Conservation (phyloP, 129 eudicot species). For the Silybum marianum region DNA sequence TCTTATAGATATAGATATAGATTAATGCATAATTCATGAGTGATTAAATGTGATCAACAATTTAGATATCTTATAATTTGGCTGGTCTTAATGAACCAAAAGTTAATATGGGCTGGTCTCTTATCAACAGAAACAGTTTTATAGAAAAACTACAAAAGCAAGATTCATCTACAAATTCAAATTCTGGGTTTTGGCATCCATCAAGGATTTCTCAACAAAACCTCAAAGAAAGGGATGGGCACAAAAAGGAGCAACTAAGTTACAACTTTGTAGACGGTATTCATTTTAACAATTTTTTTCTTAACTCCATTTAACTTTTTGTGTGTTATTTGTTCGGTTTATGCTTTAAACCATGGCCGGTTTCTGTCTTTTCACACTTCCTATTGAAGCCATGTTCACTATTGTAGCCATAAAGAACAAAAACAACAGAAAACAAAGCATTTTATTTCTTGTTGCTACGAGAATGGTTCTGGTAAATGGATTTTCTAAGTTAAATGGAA, state of each 20-base stretch:
- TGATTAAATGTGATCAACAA: too few relatives aligned
- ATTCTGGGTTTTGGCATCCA: slow-evolving; percentile 25
- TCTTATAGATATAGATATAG: too few relatives aligned
- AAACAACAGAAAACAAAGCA: neutral
- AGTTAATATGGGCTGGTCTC: too few relatives aligned
- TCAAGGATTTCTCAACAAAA: slow-evolving; percentile 25
- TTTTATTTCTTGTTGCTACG: neutral
- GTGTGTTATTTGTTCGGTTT: neutral
- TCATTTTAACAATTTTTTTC: neutral
- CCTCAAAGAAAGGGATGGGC: slow-evolving; percentile 17
- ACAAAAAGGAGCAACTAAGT: slow-evolving; percentile 29
- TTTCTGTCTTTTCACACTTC: neutral
- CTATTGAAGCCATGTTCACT: neutral
- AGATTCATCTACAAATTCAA: slow-evolving; percentile 36
- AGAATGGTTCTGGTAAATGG: slow-evolving; percentile 13
- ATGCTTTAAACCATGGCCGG: neutral
- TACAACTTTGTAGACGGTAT: slow-evolving; percentile 39
- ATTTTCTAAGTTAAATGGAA: neutral
- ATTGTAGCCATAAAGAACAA: neutral
- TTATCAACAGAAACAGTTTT: slow-evolving; percentile 22
- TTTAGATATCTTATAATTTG: too few relatives aligned
- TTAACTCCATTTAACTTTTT: neutral
- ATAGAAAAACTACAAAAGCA: slow-evolving; percentile 27
- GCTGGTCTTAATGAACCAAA: slow-evolving; percentile 60
- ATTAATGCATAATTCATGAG: too few relatives aligned